Conservation (phyloP, 106 monocot genomes). For the Acanthochlamys bracteata region DNA sequence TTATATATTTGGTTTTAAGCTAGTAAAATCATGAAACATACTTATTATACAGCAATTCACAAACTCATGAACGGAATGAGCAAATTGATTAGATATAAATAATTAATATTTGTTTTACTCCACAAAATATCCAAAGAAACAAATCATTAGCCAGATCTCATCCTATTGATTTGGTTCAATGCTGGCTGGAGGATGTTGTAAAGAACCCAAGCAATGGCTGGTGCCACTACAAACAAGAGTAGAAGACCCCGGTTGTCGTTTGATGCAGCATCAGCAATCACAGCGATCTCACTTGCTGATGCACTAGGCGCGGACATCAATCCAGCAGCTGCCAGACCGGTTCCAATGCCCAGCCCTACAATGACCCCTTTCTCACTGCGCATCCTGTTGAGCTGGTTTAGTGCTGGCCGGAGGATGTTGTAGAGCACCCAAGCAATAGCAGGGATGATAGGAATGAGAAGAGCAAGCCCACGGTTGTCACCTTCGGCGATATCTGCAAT, state of each 20-base stretch:
- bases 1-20: too few species aligned
- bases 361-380: conserved; percentile 45
- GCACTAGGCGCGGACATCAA: conserved; percentile 32
- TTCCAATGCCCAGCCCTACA: conserved; percentile 61
- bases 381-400: conserved; percentile 67
- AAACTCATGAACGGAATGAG: too few species aligned
- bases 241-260: conserved; percentile 67
- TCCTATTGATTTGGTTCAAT: conserved; percentile 72
- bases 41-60: too few species aligned
- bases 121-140: background rate
- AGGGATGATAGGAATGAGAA: conserved; percentile 56
- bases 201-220: conserved; percentile 77
- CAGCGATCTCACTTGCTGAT: conserved; percentile 36
- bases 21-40: too few species aligned
- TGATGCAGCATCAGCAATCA: conserved; percentile 22
- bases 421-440: conserved; percentile 68
- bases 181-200: conserved; percentile 95
- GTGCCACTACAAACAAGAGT: conserved; percentile 61
- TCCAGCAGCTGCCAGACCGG: conserved; percentile 46
- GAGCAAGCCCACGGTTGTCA: conserved; percentile 79
- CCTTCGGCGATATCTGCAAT: conserved; percentile 77
- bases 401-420: conserved; percentile 72
- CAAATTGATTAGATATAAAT: too few species aligned
- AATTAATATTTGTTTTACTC: too few species aligned
- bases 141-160: conserved; percentile 51